Evolutionary conservation across 768 basidiomycete species (phyloP), one percentile per base, ranked within the genome.

Genomic region (Fibroporia radiculosa): DNA sequence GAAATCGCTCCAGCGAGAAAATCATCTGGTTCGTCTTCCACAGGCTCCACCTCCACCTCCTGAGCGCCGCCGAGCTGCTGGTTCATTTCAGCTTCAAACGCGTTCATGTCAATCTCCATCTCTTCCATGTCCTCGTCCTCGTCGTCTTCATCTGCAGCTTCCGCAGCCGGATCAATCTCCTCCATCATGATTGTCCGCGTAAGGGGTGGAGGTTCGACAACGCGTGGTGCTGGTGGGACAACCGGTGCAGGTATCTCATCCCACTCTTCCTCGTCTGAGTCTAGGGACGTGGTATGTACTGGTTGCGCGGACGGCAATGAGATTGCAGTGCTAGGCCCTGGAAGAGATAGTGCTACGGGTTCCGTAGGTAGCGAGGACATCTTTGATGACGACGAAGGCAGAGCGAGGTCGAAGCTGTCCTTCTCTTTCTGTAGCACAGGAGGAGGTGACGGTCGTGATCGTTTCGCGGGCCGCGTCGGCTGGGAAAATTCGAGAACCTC

Each of bases 211-310:
- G n/a, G n/a, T n/a, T n/a, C 12, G 48, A 24, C 13, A 22, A 31
- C 13, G 36, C 29, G 18, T n/a, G 44, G 39, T 31, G 45, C 19
- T 11, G 50, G 31, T 19, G 54, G 23, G 6, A 40, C 38, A 3
- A 51, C 10, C 6, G 48, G 25, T 42, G 14, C 28, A 22, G 48
- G n/a, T 3, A 59, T 58, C 32, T 55, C 56, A 49, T 58, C 58
- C 58, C 58, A 59, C 26, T 54, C 48, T 16, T 56, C 58, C 16
- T 57, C 55, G 33, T 56, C 55, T 23, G 55, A 56, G 40, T 56
- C 57, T 12, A 36, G 37, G 8, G 32, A 41, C 7, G 56, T 27
- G 14, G 44, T 31, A 1, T 46, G 42, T 12, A 43, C 28, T 1
- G 46, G 22, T 2, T 36, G 27, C 25, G 43, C 25, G 7, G 48